Evolutionary conservation across 805 yeast species (phyloP).

Genomic region (Saccharomyces jurei): DNA sequence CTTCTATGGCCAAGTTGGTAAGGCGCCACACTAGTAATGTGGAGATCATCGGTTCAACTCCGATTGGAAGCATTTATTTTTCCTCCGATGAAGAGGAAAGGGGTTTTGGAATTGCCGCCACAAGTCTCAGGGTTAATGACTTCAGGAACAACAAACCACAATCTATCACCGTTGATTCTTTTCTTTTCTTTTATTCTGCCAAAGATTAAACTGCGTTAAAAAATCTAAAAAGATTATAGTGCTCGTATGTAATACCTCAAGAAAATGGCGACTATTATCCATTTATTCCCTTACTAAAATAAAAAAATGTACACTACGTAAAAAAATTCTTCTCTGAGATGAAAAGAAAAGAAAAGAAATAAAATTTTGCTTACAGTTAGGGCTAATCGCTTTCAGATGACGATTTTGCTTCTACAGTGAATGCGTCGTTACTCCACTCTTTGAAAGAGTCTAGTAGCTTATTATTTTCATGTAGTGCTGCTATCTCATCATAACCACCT

Average conservation of each 20-base stretch:
- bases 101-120: no score
- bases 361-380: not conserved
- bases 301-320: not conserved
- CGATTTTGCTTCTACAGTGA: constrained; percentile 9
- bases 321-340: no score
- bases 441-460: constrained; percentile 43
- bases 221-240: no score
- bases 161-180: no score
- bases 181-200: no score
- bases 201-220: no score
- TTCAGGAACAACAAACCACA: no score
- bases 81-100: no score
- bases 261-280: no score
- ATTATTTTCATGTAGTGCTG: constrained; percentile 49
- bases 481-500: constrained; percentile 87
- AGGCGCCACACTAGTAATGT: constrained; percentile 88
- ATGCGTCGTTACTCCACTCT: constrained; percentile 20
- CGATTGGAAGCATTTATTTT: constrained; percentile 50
- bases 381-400: not conserved
- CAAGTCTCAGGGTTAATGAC: no score
- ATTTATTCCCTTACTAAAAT: not conserved
- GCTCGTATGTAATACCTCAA: no score
- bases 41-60: constrained; percentile 77
- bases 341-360: not conserved
- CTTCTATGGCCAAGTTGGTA: constrained; percentile 65